Evolutionary conservation across 345 rosid species (phyloP).

Genomic region (Laguncularia racemosa): DNA sequence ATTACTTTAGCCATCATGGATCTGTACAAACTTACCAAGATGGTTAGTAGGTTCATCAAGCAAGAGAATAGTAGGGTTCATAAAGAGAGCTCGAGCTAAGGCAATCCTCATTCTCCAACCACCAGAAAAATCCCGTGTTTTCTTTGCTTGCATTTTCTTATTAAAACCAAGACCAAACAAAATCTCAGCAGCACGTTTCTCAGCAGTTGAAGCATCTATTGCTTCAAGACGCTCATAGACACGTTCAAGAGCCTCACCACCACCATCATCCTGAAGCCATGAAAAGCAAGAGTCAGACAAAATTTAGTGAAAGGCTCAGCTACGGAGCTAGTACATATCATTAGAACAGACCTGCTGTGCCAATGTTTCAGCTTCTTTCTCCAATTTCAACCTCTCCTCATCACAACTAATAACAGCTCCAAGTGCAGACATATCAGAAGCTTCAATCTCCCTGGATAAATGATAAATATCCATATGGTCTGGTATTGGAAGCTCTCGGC

Average conservation of each 20-base stretch:
- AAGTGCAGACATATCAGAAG: constrained; percentile 89
- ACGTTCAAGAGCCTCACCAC: constrained; percentile 88
- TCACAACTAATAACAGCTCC: constrained; percentile 90
- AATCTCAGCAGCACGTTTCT: constrained; percentile 98
- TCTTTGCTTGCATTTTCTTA: constrained; percentile 90
- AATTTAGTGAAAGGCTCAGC: neutral
- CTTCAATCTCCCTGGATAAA: constrained; percentile 83
- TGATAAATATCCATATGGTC: constrained; percentile 96
- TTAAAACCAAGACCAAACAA: constrained; percentile 90
- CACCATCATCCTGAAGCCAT: constrained; percentile 75
- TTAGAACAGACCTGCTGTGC: constrained; percentile 47
- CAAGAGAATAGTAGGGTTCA: constrained; percentile 85
- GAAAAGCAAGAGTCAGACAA: neutral
- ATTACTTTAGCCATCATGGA: too few species aligned
- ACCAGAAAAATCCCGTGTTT: constrained; percentile 92
- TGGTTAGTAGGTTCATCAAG: constrained; percentile 99
- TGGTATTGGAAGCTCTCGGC: constrained; percentile 88
- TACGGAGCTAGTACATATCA: neutral
- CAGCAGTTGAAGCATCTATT: constrained; percentile 92
- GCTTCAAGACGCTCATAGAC: constrained; percentile 91
- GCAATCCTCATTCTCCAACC: constrained; percentile 99
- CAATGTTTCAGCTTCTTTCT: constrained; percentile 82
- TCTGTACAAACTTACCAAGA: constrained; percentile 46
- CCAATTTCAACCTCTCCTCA: constrained; percentile 83
- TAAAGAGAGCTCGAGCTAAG: constrained; percentile 86